phyloP scores from a whole-genome alignment of 768 basidiomycete genomes.

The Pleurotus cornucopiae region DNA sequence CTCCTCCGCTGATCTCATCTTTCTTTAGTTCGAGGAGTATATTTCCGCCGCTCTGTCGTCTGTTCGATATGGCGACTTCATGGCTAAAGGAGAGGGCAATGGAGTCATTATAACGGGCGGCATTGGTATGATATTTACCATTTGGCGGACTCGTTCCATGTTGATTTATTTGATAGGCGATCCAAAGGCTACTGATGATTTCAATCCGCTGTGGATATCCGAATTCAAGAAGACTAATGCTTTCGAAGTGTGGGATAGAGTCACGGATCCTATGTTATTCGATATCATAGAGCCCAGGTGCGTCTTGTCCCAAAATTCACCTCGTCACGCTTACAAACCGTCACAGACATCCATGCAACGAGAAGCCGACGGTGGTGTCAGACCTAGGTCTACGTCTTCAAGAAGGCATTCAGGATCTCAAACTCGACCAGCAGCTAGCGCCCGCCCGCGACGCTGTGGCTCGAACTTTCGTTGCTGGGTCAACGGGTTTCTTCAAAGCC shows the following conservation, averaged over 20 bases:
- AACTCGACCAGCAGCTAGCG: constrained; percentile 88
- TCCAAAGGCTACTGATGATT: constrained; percentile 65
- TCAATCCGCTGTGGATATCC: constrained; percentile 82
- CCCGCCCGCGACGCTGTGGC: constrained; percentile 89
- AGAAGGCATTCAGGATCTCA: constrained; percentile 93
- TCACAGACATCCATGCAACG: constrained; percentile 86
- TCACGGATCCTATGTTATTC: constrained; percentile 90
- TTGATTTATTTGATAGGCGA: constrained; percentile 38
- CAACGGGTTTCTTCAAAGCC: constrained; percentile 82
- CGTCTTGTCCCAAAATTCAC: constrained; percentile 12
- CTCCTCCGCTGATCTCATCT: neutral
- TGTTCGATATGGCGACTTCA: constrained; percentile 87
- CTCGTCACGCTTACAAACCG: neutral
- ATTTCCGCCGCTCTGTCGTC: constrained; percentile 82
- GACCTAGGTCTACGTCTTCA: constrained; percentile 90
- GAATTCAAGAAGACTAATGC: constrained; percentile 88
- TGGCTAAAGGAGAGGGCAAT: constrained; percentile 58
- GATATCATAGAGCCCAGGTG: constrained; percentile 94
- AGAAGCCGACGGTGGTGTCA: constrained; percentile 82
- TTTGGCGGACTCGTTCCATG: neutral
- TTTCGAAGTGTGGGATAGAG: constrained; percentile 84
- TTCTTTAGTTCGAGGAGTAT: constrained; percentile 84
- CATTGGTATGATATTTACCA: constrained; percentile 32
- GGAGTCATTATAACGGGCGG: constrained; percentile 70
- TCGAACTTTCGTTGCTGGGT: constrained; percentile 68